A percentile compares a stretch with the other conserved stretches of the same genome.
phyloP scores from a whole-genome alignment of 768 basidiomycete species.

The Serpula lacrymans region DNA sequence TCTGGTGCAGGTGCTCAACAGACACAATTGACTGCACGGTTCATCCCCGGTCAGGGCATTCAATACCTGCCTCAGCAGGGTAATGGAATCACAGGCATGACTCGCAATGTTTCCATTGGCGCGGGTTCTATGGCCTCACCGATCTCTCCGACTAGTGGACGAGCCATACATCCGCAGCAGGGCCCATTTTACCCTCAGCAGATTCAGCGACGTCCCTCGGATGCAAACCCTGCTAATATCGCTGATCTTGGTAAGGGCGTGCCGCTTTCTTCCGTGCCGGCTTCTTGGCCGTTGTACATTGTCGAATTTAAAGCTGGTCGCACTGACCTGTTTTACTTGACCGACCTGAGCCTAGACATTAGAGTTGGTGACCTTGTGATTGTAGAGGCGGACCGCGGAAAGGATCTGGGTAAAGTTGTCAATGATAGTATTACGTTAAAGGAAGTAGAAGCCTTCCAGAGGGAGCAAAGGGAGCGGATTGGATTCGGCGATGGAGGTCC shows the following conservation, averaged over 20 bases:
- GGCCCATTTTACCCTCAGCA: slow-evolving; percentile 26
- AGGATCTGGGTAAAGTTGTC: slow-evolving; percentile 88
- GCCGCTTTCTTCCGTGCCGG: slow-evolving; percentile 77
- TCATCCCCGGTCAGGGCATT: slow-evolving; percentile 63
- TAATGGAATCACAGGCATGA: slow-evolving; percentile 30
- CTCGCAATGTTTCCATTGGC: slow-evolving; percentile 38
- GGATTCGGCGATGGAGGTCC: slow-evolving; percentile 41
- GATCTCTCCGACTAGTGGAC: slow-evolving; percentile 46
- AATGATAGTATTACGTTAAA: slow-evolving; percentile 87
- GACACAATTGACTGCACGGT: slow-evolving; percentile 51
- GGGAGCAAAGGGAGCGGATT: slow-evolving; percentile 63
- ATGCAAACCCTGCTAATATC: slow-evolving; percentile 32
- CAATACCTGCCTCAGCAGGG: slow-evolving; percentile 47
- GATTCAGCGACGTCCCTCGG: slow-evolving; percentile 38
- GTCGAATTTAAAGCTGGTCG: slow-evolving; percentile 98
- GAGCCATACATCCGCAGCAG: slow-evolving; percentile 27
- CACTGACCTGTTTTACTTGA: slow-evolving; percentile 91
- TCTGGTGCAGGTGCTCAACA: slow-evolving; percentile 20
- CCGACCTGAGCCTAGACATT: slow-evolving; percentile 62
- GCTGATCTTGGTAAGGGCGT: slow-evolving; percentile 83
- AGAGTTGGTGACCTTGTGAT: slow-evolving; percentile 90
- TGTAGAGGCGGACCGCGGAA: slow-evolving; percentile 94
- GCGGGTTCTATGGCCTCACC: slow-evolving; percentile 44
- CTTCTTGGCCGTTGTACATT: slow-evolving; percentile 89
- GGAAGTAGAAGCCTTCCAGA: slow-evolving; percentile 90